Conservation (phyloP, 306 rosid genomes). For the Cucumis melo region DNA sequence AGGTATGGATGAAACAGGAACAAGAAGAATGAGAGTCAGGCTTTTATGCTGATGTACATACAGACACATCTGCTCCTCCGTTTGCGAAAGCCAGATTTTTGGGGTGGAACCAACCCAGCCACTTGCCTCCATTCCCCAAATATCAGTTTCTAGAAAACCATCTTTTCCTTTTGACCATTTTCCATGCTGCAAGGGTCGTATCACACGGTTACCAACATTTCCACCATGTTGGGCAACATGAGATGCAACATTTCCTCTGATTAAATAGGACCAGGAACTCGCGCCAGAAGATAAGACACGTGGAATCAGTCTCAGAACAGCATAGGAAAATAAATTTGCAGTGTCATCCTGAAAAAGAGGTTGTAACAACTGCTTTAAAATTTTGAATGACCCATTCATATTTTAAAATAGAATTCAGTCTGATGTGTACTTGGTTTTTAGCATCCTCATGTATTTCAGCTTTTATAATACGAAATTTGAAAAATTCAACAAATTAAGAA, state of each 20-base stretch:
- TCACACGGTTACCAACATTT: slow-evolving; percentile 33
- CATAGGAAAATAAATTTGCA: slow-evolving; percentile 74
- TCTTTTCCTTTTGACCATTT: slow-evolving; percentile 95
- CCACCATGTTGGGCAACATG: slow-evolving; percentile 30
- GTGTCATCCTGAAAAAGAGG: slow-evolving; percentile 69
- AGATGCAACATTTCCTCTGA: slow-evolving; percentile 53
- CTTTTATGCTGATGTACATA: slow-evolving; percentile 74
- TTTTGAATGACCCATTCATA: neutral
- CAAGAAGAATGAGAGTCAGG: slow-evolving; percentile 67
- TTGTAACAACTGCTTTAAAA: neutral
- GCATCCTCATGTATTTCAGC: neutral
- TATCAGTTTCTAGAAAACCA: slow-evolving; percentile 83
- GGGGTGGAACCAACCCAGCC: slow-evolving; percentile 46
- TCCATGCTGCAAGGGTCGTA: slow-evolving; percentile 61
- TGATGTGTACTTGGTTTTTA: neutral
- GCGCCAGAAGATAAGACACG: slow-evolving; percentile 63
- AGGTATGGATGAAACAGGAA: slow-evolving; percentile 60
- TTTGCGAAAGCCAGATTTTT: slow-evolving; percentile 58
- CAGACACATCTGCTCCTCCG: slow-evolving; percentile 74
- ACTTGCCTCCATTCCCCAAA: slow-evolving; percentile 82
- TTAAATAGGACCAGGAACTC: slow-evolving; percentile 88
- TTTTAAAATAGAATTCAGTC: neutral
- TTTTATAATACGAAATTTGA: neutral
- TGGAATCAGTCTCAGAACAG: slow-evolving; percentile 85
- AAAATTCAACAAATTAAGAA: neutral